These are phyloP conservation scores for Venturia nashicola DNA, from an alignment of 2,329 filamentous ascomycete genomes.

Conservation along the genomic window DNA sequence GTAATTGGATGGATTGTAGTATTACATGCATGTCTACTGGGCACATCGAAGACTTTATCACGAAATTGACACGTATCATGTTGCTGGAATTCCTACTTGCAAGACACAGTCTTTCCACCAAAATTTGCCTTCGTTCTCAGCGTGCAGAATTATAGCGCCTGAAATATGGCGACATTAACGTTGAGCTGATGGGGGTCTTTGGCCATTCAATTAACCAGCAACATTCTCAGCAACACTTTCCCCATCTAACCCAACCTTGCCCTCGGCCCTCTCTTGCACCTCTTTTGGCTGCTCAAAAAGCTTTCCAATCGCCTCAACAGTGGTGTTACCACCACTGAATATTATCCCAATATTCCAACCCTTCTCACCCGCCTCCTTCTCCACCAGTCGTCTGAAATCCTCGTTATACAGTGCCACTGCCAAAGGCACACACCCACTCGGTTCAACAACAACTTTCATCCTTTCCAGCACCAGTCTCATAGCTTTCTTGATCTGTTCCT, in stretches of 20 bases:
- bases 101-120: no score
- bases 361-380: slow-evolving; percentile 54
- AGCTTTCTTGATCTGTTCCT: slow-evolving; percentile 69
- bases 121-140: no score
- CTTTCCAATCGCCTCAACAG: slow-evolving; percentile 46
- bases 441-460: slow-evolving; percentile 85
- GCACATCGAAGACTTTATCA: no score
- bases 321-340: slow-evolving; percentile 53
- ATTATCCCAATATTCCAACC: slow-evolving; percentile 62
- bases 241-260: slow-evolving; percentile 28
- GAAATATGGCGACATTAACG: no score
- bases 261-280: slow-evolving; percentile 26
- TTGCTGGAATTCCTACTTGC: no score
- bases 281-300: slow-evolving; percentile 31
- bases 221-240: slow-evolving; percentile 33
- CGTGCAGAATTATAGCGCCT: no score
- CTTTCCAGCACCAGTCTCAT: slow-evolving; percentile 72
- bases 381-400: slow-evolving; percentile 61
- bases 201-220: slow-evolving; percentile 18
- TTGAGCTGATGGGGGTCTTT: no score
- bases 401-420: slow-evolving; percentile 77
- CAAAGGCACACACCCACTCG: slow-evolving; percentile 71
- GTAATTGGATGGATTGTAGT: no score
- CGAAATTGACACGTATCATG: no score
- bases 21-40: neutral